These are phyloP conservation scores for Strobilomyces echinocephalus DNA, from an alignment of 768 basidiomycete genomes.

Conservation along the genomic window DNA sequence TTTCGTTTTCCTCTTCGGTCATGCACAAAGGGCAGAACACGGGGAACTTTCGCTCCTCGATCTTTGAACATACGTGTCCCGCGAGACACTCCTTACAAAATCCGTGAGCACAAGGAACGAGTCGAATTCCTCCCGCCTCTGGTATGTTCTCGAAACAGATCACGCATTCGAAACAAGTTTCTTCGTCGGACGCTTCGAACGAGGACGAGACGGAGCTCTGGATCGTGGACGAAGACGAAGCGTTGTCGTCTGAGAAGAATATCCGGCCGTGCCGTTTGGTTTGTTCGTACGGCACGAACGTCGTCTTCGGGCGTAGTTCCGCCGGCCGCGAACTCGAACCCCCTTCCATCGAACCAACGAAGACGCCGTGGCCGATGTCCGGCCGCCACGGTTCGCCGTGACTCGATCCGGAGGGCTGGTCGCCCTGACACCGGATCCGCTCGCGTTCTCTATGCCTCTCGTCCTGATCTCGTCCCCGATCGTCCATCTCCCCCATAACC, in stretches of 20 bases:
- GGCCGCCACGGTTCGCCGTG: not conserved
- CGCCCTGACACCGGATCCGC: not conserved
- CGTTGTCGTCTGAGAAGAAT: slow-evolving; percentile 18
- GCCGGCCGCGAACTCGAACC: not conserved
- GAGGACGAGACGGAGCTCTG: not conserved
- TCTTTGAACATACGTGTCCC: slow-evolving; percentile 39
- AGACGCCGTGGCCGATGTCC: not conserved
- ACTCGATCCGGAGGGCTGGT: slow-evolving; percentile 1
- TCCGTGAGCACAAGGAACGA: slow-evolving; percentile 41
- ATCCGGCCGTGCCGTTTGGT: slow-evolving; percentile 25
- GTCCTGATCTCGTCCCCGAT: slow-evolving; percentile 22
- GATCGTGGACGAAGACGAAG: not conserved
- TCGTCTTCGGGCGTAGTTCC: not conserved
- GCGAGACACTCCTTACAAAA: slow-evolving; percentile 53
- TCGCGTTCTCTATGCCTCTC: not conserved
- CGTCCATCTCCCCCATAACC: slow-evolving; percentile 35
- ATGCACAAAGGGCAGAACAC: slow-evolving; percentile 58
- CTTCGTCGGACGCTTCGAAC: slow-evolving; percentile 6
- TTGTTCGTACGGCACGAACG: slow-evolving; percentile 15
- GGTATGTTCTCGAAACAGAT: slow-evolving; percentile 50
- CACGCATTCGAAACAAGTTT: slow-evolving; percentile 41
- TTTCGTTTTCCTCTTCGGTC: slow-evolving; percentile 27
- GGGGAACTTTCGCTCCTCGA: slow-evolving; percentile 50
- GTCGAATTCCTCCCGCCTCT: slow-evolving; percentile 38
- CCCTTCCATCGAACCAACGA: slow-evolving; percentile 1